Conservation (phyloP, 257 asterid genomes). For the Nicotiana undulata region DNA sequence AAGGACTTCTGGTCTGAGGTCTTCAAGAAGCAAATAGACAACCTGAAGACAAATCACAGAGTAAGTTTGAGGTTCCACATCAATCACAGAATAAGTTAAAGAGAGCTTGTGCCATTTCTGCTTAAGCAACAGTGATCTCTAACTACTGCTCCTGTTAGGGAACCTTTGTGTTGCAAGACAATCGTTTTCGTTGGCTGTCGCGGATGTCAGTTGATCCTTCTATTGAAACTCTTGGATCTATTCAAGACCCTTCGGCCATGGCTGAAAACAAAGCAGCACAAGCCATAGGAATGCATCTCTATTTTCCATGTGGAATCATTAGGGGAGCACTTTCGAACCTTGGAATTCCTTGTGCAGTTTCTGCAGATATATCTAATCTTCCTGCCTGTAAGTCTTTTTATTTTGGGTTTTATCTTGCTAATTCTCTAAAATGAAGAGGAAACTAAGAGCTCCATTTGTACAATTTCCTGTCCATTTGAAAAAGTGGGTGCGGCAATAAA, state of each 20-base stretch:
- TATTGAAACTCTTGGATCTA: slow-evolving; percentile 50
- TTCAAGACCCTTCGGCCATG: slow-evolving; percentile 93
- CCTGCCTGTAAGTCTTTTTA: slow-evolving; percentile 78
- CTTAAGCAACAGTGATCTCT: neutral
- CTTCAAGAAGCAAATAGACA: slow-evolving; percentile 97
- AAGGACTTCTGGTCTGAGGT: slow-evolving; percentile 99
- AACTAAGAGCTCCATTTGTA: neutral
- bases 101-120: slow-evolving; percentile 4
- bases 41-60: slow-evolving; percentile 91
- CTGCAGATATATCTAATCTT: slow-evolving; percentile 90
- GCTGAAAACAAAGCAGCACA: slow-evolving; percentile 81
- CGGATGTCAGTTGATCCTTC: slow-evolving; percentile 83
- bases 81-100: slow-evolving; percentile 69
- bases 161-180: slow-evolving; percentile 94
- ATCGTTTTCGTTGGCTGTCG: slow-evolving; percentile 80
- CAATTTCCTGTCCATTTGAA: neutral
- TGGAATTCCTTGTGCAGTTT: slow-evolving; percentile 99
- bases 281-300: slow-evolving; percentile 91
- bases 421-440: neutral
- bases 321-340: slow-evolving; percentile 97
- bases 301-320: slow-evolving; percentile 95
- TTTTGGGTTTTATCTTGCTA: neutral
- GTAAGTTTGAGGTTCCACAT: slow-evolving; percentile 31
- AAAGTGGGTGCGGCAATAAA: neutral
- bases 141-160: slow-evolving; percentile 40